Evolutionary conservation across 1,284 basidiomycete species (phyloP), one percentile per base, ranked within the genome.

Genomic region (Ceratobasidium sp.): DNA sequence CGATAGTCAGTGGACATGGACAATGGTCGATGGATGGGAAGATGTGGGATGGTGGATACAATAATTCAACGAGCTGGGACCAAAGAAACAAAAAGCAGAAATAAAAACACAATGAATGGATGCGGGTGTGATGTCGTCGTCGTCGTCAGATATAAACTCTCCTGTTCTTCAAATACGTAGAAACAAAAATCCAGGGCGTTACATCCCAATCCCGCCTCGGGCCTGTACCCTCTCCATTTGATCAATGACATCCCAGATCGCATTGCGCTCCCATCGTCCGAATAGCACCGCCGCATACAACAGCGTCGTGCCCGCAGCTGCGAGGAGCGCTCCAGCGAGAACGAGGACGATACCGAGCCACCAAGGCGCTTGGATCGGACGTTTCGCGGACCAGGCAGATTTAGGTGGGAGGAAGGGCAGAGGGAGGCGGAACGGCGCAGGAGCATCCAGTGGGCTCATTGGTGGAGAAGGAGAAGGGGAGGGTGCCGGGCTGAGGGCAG

Each of bases 271-370:
- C 71, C 71, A 73, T 41, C 71, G 58, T 16, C 71, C 71, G 53
- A 73, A 73, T 8, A 73, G 49, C 5, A 73, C 71, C 22, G 56
- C 71, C 5, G 71, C 71, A 22, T 73, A 73, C 3, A 73, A 31
- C 4, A 73, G 31, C 3, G 71, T 73, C 29, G 46, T 73, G 6
- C 71, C 71, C 4, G 37, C 59, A 34, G 71, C 71, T 16, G 71
- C 71, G 19, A 73, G 59, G n/a, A 73, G n/a, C 46, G 58, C 71
- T 5, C 71, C 71, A 41, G 49, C 71, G 34, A 73, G 59, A 14
- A 73, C 71, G 34, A 73, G 71, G 37, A 63, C 71, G 31, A 73
- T 73, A 41, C 71, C 71, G 27, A 73, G 46, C 71, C 71, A 73
- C 71, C 71, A 73, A 7, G 71, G 71, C 22, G 71, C 71, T 9